Base-by-base conservation (phyloP, 179 eudicot genomes). In the Actinidia polygama region DNA sequence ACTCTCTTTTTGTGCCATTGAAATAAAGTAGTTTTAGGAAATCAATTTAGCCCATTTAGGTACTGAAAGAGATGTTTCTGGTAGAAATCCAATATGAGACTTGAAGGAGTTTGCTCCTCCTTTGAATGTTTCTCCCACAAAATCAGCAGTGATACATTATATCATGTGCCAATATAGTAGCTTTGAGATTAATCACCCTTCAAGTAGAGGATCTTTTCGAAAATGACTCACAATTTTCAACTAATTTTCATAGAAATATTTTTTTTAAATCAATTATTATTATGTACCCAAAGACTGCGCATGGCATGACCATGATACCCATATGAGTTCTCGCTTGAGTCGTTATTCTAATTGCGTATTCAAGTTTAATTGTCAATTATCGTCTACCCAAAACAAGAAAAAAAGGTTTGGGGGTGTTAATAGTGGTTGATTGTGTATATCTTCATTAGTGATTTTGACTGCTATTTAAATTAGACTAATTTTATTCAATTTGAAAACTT, bases 31-130 rank as follows among this genome's bases (percentile, higher is more conserved):
- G 81, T 50, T 30, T 15, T 19, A 3, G 44, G 44, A 3, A 18
- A 79, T 4, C 75, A 79, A 18, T 79, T 36, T 10, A 40, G 62
- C n/a, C 54, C 82, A 79, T 44, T 67, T 23, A 64, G 53, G 44
- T 40, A 40, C 44, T 51, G 81, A 68, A 40, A 79, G 75, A 40
- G 82, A 79, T 58, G 53, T 68, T 51, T 79, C 73, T 30, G 80
- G 58, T 78, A 44, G 30, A 26, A 26, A 30, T 40, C 75, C 82
- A 79, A 50, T 19, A 50, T 11, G 50, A 24, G 11, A 1, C 44
- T 40, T 51, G 26, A 18, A 51, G 51, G 62, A 19, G 49, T 55
- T 23, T 51, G 63, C 36, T 3, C 44, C 44, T 40, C 44, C 4
- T 16, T 49, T 78, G 73, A 50, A 49, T 50, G 30, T 47, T 51